phyloP scores from a whole-genome alignment of 2,329 filamentous ascomycete genomes.

The Uncinocarpus reesii region DNA sequence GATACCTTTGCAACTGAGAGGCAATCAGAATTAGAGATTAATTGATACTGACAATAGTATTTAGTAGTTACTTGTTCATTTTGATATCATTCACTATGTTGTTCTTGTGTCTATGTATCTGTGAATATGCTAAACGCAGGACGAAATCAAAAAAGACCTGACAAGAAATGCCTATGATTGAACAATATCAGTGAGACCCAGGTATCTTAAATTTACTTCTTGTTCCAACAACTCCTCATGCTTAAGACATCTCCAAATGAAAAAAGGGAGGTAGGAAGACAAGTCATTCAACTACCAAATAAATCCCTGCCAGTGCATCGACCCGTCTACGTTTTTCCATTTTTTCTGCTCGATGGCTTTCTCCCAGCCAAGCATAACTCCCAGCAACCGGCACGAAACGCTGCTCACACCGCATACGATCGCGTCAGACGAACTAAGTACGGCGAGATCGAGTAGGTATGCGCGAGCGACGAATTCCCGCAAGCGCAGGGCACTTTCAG shows the following conservation, averaged over 20 bases:
- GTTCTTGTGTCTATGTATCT: too few relatives aligned
- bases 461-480: constrained; percentile 67
- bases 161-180: background rate
- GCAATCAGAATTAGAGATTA: constrained; percentile 37
- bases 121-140: too few relatives aligned
- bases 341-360: constrained; percentile 36
- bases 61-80: too few relatives aligned
- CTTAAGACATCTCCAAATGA: background rate
- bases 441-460: constrained; percentile 69
- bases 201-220: too few relatives aligned
- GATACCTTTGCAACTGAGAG: constrained; percentile 38
- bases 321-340: constrained; percentile 74
- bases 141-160: too few relatives aligned
- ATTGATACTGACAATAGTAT: too few relatives aligned
- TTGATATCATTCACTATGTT: background rate
- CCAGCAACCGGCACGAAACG: constrained; percentile 57
- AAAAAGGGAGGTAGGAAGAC: too few relatives aligned
- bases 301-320: constrained; percentile 49
- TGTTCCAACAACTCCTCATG: too few relatives aligned
- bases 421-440: constrained; percentile 56
- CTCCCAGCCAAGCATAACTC: constrained; percentile 82
- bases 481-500: constrained; percentile 48
- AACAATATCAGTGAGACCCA: too few relatives aligned
- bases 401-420: constrained; percentile 65
- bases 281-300: constrained; percentile 17